A percentile compares a stretch with the other conserved stretches of the same genome.
Conservation (phyloP, 2,329 filamentous ascomycete species). For the Ophiostoma ips region DNA sequence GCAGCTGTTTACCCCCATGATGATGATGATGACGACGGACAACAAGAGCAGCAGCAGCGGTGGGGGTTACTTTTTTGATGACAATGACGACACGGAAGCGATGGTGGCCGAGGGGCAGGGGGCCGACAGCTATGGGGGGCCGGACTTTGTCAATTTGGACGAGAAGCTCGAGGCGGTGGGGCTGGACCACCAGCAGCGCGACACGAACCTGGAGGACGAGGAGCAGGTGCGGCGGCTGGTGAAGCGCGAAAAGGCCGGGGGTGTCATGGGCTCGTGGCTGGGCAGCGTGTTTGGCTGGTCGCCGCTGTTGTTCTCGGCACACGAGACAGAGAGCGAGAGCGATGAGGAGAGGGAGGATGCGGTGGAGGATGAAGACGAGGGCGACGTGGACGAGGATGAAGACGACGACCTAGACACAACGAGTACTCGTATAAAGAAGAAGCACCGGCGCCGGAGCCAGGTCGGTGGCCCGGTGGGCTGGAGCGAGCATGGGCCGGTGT, state of each 20-base stretch:
- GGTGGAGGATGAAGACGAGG: slow-evolving; percentile 25
- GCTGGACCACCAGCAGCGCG: slow-evolving; percentile 25
- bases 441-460: slow-evolving; percentile 3
- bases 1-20: slow-evolving; percentile 30
- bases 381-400: slow-evolving; percentile 22
- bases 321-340: slow-evolving; percentile 40
- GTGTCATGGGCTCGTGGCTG: slow-evolving; percentile 44
- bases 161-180: slow-evolving; percentile 43
- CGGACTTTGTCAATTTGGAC: slow-evolving; percentile 50
- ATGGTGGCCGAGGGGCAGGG: slow-evolving; percentile 23
- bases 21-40: slow-evolving; percentile 22
- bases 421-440: background rate
- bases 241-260: slow-evolving; percentile 34
- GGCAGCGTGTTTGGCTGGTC: slow-evolving; percentile 44
- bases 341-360: slow-evolving; percentile 24
- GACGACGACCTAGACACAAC: slow-evolving; percentile 21
- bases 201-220: slow-evolving; percentile 42
- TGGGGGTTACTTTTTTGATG: slow-evolving; percentile 10
- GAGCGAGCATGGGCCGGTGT: slow-evolving; percentile 1
- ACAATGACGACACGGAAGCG: background rate
- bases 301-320: slow-evolving; percentile 47
- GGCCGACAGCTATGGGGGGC: slow-evolving; percentile 30
- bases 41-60: background rate
- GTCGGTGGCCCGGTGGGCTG: slow-evolving; percentile 3
- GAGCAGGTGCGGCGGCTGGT: slow-evolving; percentile 43